Percentiles rank a stretch among this genome's conserved stretches.
phyloP scores from a whole-genome alignment of 176 grass and related monocot genomes.

The Panicum miliaceum region DNA sequence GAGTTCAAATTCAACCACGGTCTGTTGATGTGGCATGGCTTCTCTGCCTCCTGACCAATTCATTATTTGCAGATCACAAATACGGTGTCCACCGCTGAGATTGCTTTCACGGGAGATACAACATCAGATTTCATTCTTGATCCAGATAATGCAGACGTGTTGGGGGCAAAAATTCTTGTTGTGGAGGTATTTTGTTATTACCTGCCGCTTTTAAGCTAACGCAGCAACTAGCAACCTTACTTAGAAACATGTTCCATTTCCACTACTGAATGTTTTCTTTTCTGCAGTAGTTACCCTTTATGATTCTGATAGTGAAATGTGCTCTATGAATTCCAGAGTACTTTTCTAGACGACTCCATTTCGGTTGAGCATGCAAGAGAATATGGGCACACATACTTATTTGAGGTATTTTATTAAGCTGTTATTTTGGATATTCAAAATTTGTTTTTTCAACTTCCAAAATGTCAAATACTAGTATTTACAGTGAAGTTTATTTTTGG shows the following conservation, averaged over 20 bases:
- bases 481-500: constrained; percentile 20
- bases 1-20: background rate
- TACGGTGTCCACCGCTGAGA: constrained; percentile 75
- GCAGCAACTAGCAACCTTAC: background rate
- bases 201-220: background rate
- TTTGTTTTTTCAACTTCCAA: background rate
- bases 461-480: constrained; percentile 18
- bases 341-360: constrained; percentile 81
- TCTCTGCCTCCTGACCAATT: no score
- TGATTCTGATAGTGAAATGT: background rate
- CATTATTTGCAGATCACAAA: constrained; percentile 62
- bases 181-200: constrained; percentile 61
- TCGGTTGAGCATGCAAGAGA: constrained; percentile 85
- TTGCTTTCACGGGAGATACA: constrained; percentile 94
- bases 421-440: constrained; percentile 17
- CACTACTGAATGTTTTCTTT: background rate
- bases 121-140: constrained; percentile 94
- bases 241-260: background rate
- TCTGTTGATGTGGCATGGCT: constrained; percentile 29
- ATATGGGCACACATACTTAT: constrained; percentile 85
- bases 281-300: background rate
- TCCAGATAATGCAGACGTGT: constrained; percentile 73
- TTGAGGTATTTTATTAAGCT: constrained; percentile 54
- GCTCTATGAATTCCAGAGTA: constrained; percentile 64
- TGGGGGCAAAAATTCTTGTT: constrained; percentile 70